Base-by-base conservation (phyloP, 1,139 yeast genomes). In the Diutina ranongensis region DNA sequence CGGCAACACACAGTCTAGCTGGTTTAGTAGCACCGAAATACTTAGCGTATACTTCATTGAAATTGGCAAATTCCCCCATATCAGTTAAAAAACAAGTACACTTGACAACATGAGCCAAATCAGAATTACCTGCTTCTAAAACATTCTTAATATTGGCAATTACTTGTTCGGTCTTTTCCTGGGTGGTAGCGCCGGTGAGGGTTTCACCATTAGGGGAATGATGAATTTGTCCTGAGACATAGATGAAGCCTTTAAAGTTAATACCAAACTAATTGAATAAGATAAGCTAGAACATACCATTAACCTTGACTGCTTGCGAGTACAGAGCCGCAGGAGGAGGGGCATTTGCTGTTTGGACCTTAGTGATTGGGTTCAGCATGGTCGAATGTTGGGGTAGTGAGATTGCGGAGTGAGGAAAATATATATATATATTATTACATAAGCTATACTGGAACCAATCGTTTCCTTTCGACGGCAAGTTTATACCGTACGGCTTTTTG, bases 291-390 rank as follows among this genome's bases (percentile, higher is more conserved):
- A 5, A 40, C 34, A 7, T 28, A 40, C 35, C 88, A 61, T 83
- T 82, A 52, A 80, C 92, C 69, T 84, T 88, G 64, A 88, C 76
- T 45, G 97, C 97, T 64, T 88, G 97, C 40, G 95, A 84, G 67
- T 89, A 89, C 18, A 95, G 79, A 47, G 96, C 97, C 45, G 95
- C 96, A 52, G 97, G 95, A 50, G 94, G 87, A 56, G 97, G 97
- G 34, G 96, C 96, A 54, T 72, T 73, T 51, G 78, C 72, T 48
- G 44, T 41, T 10, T 40, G 34, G 13, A 27, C 35, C 12, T 15
- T 10, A 25, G 35, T 28, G 35, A 12, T 3, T 5, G 40, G 2
- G 20, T n/a, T 10, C 27, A 35, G 12, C 22, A 21, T 35, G 28
- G 28, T 5, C n/a, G n/a, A n/a, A n/a, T n/a, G n/a, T n/a, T 25